A percentile compares a stretch with the other conserved stretches of the same genome.
Conservation (phyloP, 345 rosid species). For the Aethionema arabicum region DNA sequence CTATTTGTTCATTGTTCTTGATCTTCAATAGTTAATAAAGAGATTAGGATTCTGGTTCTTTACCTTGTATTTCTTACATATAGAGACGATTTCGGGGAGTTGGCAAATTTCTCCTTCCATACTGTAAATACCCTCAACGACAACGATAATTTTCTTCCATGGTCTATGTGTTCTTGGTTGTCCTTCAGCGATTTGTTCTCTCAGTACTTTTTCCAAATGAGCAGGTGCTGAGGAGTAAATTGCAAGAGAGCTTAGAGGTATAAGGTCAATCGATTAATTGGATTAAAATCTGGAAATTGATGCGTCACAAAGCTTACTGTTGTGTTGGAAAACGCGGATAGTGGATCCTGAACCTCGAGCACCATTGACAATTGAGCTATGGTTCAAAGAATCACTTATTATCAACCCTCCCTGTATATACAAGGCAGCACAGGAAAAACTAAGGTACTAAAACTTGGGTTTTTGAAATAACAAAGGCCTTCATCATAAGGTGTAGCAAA, state of each 20-base stretch:
- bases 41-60: too few relatives aligned
- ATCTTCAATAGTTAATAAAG: too few relatives aligned
- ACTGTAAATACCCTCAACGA: constrained; percentile 92
- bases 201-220: constrained; percentile 90
- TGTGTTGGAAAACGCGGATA: constrained; percentile 91
- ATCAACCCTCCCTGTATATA: constrained; percentile 75
- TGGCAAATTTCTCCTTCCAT: constrained; percentile 96
- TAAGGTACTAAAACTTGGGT: constrained; percentile 4
- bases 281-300: not conserved
- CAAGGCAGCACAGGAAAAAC: constrained; percentile 14
- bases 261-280: not conserved
- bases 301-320: constrained; percentile 56
- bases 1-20: too few relatives aligned
- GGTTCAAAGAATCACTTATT: constrained; percentile 94
- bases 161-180: constrained; percentile 93
- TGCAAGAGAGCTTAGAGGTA: constrained; percentile 15
- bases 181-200: constrained; percentile 92
- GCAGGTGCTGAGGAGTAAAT: constrained; percentile 60
- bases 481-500: constrained; percentile 17
- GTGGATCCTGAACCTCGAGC: constrained; percentile 98
- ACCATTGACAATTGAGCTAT: constrained; percentile 90
- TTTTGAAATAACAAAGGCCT: not conserved
- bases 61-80: constrained; percentile 96
- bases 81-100: constrained; percentile 84
- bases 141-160: constrained; percentile 89